Percentiles rank a stretch among this genome's conserved stretches.
Evolutionary conservation across 495 filamentous ascomycete species (phyloP).

Genomic region (Friedmanniomyces endolithicus): DNA sequence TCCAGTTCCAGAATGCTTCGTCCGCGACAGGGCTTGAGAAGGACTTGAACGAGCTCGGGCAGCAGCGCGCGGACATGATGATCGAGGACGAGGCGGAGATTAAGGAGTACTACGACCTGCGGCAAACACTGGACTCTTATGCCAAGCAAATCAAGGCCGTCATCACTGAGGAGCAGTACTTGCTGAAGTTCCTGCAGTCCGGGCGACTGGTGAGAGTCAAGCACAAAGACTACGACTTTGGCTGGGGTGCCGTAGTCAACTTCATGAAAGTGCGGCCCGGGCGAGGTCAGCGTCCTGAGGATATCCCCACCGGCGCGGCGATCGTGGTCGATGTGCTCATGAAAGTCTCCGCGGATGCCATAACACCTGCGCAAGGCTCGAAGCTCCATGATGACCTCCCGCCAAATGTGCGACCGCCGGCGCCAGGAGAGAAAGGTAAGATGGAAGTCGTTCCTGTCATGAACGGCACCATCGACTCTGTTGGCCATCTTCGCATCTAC

Average conservation of each 20-base stretch:
- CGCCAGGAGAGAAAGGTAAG: constrained; percentile 51
- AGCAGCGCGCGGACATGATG: constrained; percentile 52
- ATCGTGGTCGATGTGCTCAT: constrained; percentile 75
- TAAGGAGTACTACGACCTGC: constrained; percentile 79
- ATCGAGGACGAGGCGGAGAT: constrained; percentile 78
- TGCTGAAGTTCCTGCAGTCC: constrained; percentile 62
- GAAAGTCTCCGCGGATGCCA: constrained; percentile 46
- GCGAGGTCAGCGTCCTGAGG: constrained; percentile 48
- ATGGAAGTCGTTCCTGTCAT: constrained; percentile 80
- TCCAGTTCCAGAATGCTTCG: constrained; percentile 91
- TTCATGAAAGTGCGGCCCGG: constrained; percentile 47
- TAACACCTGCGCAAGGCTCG: constrained; percentile 35
- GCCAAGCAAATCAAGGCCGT: constrained; percentile 75
- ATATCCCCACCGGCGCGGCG: constrained; percentile 55
- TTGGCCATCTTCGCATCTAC: constrained; percentile 67
- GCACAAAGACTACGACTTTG: constrained; percentile 67
- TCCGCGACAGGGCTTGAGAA: constrained; percentile 70
- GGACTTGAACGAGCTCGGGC: constrained; percentile 61
- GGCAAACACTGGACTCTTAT: constrained; percentile 69
- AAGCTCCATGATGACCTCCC: constrained; percentile 50
- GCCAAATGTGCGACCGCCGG: constrained; percentile 47
- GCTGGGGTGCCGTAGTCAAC: constrained; percentile 80
- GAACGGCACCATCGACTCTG: constrained; percentile 65
- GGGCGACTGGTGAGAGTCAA: constrained; percentile 78
- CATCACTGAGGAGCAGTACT: constrained; percentile 79